These are phyloP conservation scores for Starmerella geochares DNA, from an alignment of 805 yeast species.

Conservation along the genomic window DNA sequence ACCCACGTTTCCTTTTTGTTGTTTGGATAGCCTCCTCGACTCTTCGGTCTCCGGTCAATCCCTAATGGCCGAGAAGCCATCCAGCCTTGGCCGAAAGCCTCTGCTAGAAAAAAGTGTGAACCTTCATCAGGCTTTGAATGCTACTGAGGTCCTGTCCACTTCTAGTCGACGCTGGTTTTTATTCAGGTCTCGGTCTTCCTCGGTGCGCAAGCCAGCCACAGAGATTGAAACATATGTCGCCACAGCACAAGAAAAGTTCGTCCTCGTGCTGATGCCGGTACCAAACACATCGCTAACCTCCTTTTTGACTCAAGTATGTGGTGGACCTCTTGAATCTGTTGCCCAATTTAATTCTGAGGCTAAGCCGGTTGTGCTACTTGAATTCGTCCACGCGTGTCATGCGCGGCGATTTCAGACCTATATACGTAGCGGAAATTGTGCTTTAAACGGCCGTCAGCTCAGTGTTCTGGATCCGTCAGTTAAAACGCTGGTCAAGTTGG, in stretches of 20 bases:
- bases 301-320: conserved; percentile 23
- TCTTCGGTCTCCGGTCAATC: not conserved
- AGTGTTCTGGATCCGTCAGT: not conserved
- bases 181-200: not conserved
- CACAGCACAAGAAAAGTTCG: not conserved
- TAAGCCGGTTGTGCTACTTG: conserved; percentile 3
- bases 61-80: not conserved
- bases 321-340: conserved; percentile 20
- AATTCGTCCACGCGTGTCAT: conserved; percentile 4
- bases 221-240: not conserved
- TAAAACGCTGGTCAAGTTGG: not conserved
- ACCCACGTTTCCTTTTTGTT: not conserved
- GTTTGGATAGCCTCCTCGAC: not conserved
- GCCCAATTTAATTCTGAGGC: not conserved
- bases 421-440: not conserved
- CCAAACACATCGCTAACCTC: conserved; percentile 1
- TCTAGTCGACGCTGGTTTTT: conserved; percentile 11
- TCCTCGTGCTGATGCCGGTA: not conserved
- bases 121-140: not conserved
- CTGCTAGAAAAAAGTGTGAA: not conserved
- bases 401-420: conserved; percentile 7
- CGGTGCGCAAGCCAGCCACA: not conserved
- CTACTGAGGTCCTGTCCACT: not conserved
- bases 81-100: not conserved
- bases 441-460: conserved; percentile 11